Evolutionary conservation across 345 rosid genomes (phyloP), one percentile per base, ranked within the genome.

Genomic region (Brassica juncea): DNA sequence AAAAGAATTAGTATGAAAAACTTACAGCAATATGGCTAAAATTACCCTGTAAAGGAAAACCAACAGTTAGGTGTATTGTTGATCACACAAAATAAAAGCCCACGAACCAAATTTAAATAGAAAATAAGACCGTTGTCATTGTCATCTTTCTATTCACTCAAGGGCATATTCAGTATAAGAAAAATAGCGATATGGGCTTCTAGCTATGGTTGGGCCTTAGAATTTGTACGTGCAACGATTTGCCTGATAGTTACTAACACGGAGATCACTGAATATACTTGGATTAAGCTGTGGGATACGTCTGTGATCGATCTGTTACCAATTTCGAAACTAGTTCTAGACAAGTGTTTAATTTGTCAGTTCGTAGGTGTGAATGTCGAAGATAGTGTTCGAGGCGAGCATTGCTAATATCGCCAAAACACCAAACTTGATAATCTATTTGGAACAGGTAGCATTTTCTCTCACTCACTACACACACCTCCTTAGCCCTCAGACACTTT

Each of bases 381-480:
- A 8, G 37, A 34, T 34, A 34, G 66, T 28, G 37, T 10, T 23
- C 25, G 25, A 23, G 25, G 25, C 10, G 8, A 34, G 49, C 49
- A 65, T 34, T 65, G 49, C 49, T 16, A 15, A 16, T 65, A 67
- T 15, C n/a, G 66, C 12, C 72, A 66, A 31, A 55, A 75, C 44
- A 75, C 79, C 15, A 68, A 68, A 58, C 60, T 67, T 39, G 9
- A 59, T 28, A 44, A 57, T 42, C 12, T 42, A 42, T 8, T 39
- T 39, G 3, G 58, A 35, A 66, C 8, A 52, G 0, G 28, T 14
- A 34, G 11, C 55, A 66, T 8, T 19, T 4, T 4, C 12, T 4
- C 12, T 42, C 57, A 55, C 19, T 59, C 5, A 37, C 65, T 61
- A 61, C 21, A 54, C 59, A 65, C 5, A 42, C 49, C 19, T 73